Conservation (phyloP, 768 basidiomycete species). For the Pleurotus tuoliensis region DNA sequence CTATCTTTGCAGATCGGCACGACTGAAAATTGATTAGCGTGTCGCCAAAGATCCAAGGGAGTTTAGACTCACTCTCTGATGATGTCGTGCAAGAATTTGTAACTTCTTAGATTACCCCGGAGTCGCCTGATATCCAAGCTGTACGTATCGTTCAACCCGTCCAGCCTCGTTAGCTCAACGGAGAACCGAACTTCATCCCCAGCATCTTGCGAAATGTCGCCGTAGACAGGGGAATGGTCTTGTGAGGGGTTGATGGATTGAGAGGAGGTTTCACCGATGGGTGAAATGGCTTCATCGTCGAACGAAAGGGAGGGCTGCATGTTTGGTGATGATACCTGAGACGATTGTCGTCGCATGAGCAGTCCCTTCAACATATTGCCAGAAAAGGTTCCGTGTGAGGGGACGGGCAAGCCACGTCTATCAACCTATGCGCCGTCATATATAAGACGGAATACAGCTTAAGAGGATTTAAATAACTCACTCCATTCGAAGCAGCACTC, state of each 20-base stretch:
- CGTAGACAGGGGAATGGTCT: slow-evolving; percentile 66
- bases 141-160: slow-evolving; percentile 86
- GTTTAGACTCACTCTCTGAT: slow-evolving; percentile 69
- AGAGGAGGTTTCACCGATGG: slow-evolving; percentile 19
- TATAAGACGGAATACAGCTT: neutral
- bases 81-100: slow-evolving; percentile 87
- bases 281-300: slow-evolving; percentile 42
- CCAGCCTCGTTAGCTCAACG: slow-evolving; percentile 88
- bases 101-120: slow-evolving; percentile 90
- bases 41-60: neutral
- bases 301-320: slow-evolving; percentile 39
- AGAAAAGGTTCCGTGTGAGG: slow-evolving; percentile 69
- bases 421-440: slow-evolving; percentile 57
- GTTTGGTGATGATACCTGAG: slow-evolving; percentile 60
- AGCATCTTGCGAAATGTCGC: slow-evolving; percentile 73
- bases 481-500: slow-evolving; percentile 82
- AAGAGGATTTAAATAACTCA: slow-evolving; percentile 36
- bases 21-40: slow-evolving; percentile 26
- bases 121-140: slow-evolving; percentile 88
- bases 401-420: slow-evolving; percentile 82
- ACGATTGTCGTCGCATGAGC: slow-evolving; percentile 87
- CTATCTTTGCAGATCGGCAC: slow-evolving; percentile 41
- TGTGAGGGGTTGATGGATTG: slow-evolving; percentile 37
- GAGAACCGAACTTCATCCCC: slow-evolving; percentile 97
- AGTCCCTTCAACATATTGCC: slow-evolving; percentile 84